These are phyloP conservation scores for Ascochyta rabiei DNA, from an alignment of 2,329 filamentous ascomycete species.

Conservation along the genomic window DNA sequence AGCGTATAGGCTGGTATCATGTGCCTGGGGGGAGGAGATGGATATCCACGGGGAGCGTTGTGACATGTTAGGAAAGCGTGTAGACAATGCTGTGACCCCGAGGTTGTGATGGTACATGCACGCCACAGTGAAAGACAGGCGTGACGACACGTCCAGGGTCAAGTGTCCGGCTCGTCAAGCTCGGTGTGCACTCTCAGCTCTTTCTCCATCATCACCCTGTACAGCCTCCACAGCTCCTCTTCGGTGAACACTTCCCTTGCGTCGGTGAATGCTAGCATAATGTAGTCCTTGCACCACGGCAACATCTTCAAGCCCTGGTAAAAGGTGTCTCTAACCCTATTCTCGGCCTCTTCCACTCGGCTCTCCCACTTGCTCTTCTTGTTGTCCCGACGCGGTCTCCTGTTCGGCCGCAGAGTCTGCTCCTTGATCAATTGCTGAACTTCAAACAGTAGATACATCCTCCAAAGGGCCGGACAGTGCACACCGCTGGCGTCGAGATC, in stretches of 20 bases:
- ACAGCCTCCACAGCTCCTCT: conserved; percentile 59
- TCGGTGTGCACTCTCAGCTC: conserved; percentile 65
- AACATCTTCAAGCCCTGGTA: conserved; percentile 62
- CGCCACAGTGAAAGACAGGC: not conserved
- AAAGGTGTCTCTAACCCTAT: conserved; percentile 58
- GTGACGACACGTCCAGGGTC: not conserved
- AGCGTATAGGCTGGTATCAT: not conserved
- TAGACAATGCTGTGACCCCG: not conserved
- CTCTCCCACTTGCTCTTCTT: conserved; percentile 30
- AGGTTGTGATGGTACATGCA: not conserved
- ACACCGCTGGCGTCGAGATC: conserved; percentile 29
- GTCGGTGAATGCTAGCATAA: conserved; percentile 61
- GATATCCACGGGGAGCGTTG: not conserved
- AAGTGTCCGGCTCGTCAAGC: conserved; percentile 45
- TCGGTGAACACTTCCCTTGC: conserved; percentile 46
- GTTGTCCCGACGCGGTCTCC: conserved; percentile 21
- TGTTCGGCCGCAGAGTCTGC: conserved; percentile 11
- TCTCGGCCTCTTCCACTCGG: conserved; percentile 39
- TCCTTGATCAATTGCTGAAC: conserved; percentile 23
- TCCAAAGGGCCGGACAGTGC: conserved; percentile 42
- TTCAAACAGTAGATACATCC: conserved; percentile 43
- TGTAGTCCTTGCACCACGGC: conserved; percentile 68
- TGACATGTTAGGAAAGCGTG: not conserved
- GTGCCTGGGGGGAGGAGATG: not conserved
- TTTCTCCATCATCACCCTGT: conserved; percentile 65